phyloP scores from a whole-genome alignment of 2,329 filamentous ascomycete genomes.

The Sporothrix dimorphospora region DNA sequence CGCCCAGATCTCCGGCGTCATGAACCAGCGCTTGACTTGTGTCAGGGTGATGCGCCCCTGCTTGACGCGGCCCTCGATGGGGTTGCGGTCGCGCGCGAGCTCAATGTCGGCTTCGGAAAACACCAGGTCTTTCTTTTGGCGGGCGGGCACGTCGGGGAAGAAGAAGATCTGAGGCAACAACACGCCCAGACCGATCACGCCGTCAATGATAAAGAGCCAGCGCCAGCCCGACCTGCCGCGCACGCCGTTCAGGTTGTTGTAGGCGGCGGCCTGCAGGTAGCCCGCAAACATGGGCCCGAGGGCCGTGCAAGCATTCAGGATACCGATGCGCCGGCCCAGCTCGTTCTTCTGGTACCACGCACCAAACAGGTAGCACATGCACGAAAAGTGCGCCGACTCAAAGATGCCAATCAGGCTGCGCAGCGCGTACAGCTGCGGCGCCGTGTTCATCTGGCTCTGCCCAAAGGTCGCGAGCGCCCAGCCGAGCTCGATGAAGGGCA shows the following conservation, averaged over 20 bases:
- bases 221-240: constrained; percentile 13
- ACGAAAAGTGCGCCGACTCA: constrained; percentile 52
- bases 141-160: constrained; percentile 9
- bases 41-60: constrained; percentile 11
- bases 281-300: constrained; percentile 46
- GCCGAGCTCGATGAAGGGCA: constrained; percentile 25
- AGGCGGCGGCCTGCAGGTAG: constrained; percentile 49
- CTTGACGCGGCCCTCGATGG: constrained; percentile 23
- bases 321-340: constrained; percentile 63
- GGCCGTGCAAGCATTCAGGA: constrained; percentile 63
- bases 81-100: constrained; percentile 21
- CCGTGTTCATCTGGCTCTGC: constrained; percentile 17
- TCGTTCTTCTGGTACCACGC: constrained; percentile 64
- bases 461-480: constrained; percentile 35
- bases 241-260: constrained; percentile 11
- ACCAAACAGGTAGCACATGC: constrained; percentile 51
- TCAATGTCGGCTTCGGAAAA: constrained; percentile 13
- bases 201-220: constrained; percentile 25
- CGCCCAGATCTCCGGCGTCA: constrained; percentile 23
- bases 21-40: constrained; percentile 20
- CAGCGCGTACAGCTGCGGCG: constrained; percentile 48
- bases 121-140: neutral
- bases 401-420: constrained; percentile 44
- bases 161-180: constrained; percentile 3
- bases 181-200: constrained; percentile 18